A percentile compares a stretch with the other conserved stretches of the same genome.
These are phyloP conservation scores for Gyrodon lividus DNA, from an alignment of 768 basidiomycete genomes.

Conservation along the genomic window DNA sequence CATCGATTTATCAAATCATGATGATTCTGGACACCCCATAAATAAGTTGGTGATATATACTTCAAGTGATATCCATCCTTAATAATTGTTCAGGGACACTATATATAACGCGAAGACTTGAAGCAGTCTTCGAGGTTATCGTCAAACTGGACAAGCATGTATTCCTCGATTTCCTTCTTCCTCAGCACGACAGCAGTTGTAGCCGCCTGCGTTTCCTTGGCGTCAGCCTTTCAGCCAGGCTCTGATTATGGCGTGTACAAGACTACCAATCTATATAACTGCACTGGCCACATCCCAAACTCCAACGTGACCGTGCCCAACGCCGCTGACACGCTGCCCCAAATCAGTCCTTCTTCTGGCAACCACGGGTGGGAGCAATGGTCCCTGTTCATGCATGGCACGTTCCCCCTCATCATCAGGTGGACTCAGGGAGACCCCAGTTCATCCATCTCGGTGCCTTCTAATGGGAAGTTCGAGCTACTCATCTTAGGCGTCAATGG, in stretches of 20 bases:
- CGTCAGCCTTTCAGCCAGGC: constrained; percentile 8
- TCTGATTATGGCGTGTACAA: constrained; percentile 11
- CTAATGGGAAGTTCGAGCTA: constrained; percentile 9
- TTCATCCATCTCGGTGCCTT: neutral
- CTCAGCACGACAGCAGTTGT: neutral
- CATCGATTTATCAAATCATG: too few species aligned
- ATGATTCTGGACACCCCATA: too few species aligned
- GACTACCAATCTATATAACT: constrained; percentile 18
- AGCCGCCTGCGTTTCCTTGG: neutral
- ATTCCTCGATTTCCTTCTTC: neutral
- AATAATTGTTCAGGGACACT: too few species aligned
- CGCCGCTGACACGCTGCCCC: constrained; percentile 16
- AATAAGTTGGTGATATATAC: too few species aligned
- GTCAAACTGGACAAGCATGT: too few species aligned
- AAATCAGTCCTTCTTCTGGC: constrained; percentile 1
- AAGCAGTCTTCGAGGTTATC: too few species aligned
- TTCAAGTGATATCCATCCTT: too few species aligned
- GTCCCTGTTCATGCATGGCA: constrained; percentile 13
- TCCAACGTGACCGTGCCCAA: constrained; percentile 16
- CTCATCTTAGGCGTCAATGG: constrained; percentile 6
- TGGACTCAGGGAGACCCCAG: constrained; percentile 15
- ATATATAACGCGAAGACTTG: too few species aligned
- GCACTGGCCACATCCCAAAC: constrained; percentile 5
- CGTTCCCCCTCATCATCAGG: constrained; percentile 10
- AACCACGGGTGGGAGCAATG: constrained; percentile 17